These are phyloP conservation scores for Penicillium angulare DNA, from an alignment of 495 filamentous ascomycete species.

Conservation along the genomic window DNA sequence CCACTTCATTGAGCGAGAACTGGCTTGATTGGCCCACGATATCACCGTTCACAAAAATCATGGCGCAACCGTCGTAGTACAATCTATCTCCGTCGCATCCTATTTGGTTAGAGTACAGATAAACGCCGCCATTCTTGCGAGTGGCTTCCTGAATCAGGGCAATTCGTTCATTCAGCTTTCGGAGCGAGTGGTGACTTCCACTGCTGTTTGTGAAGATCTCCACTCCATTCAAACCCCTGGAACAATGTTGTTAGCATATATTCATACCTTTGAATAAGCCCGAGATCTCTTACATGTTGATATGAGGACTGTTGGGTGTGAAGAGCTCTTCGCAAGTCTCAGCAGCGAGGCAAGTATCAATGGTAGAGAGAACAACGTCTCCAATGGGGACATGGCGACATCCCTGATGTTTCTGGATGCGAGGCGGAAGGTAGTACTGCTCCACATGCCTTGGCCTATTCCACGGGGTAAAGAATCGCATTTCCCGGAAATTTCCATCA, in stretches of 20 bases:
- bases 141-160: conserved; percentile 74
- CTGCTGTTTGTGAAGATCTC: conserved; percentile 76
- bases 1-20: conserved; percentile 73
- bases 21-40: conserved; percentile 67
- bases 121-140: conserved; percentile 64
- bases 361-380: conserved; percentile 69
- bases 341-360: conserved; percentile 63
- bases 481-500: conserved; percentile 29
- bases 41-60: conserved; percentile 71
- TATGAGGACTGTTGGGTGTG: conserved; percentile 49
- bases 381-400: conserved; percentile 63
- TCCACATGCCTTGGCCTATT: conserved; percentile 56
- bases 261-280: too few relatives aligned
- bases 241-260: not conserved
- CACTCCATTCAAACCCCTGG: conserved; percentile 32
- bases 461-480: conserved; percentile 64
- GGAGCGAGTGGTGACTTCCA: conserved; percentile 68
- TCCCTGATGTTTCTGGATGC: conserved; percentile 58
- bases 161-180: conserved; percentile 71
- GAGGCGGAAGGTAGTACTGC: conserved; percentile 64
- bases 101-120: conserved; percentile 68
- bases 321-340: conserved; percentile 81
- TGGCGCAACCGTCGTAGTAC: conserved; percentile 64
- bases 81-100: conserved; percentile 67
- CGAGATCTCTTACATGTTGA: not conserved